phyloP scores from a whole-genome alignment of 441 rosid genomes.

The Pelargonium citronellum region DNA sequence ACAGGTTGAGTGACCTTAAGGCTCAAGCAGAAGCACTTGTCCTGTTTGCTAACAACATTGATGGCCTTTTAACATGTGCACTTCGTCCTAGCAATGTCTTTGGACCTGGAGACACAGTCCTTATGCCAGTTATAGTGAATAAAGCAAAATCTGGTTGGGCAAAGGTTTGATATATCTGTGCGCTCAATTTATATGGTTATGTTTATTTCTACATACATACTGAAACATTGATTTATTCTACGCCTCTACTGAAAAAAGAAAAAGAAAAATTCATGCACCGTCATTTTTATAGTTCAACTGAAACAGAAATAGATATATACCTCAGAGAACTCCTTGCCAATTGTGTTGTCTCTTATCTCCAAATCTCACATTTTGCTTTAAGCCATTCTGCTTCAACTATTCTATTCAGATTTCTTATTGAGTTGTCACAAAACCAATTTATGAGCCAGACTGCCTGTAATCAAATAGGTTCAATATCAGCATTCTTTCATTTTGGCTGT shows the following conservation, averaged over 20 bases:
- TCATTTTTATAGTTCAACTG: not conserved
- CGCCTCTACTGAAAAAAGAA: not conserved
- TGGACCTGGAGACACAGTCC: conserved; percentile 72
- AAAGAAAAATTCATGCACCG: not conserved
- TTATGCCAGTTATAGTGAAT: conserved; percentile 51
- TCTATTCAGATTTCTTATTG: not conserved
- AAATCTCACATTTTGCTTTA: not conserved
- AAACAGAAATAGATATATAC: not conserved
- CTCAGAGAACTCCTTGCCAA: not conserved
- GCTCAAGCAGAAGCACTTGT: conserved; percentile 89
- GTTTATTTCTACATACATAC: not conserved
- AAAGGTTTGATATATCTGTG: conserved; percentile 44
- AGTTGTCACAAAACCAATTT: not conserved
- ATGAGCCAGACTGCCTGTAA: not conserved
- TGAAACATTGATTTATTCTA: not conserved
- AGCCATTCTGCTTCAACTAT: not conserved
- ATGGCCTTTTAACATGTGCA: conserved; percentile 79
- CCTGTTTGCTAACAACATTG: conserved; percentile 61
- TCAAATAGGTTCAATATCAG: not conserved
- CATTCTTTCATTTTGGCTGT: not conserved
- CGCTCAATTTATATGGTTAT: not conserved
- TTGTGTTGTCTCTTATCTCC: not conserved
- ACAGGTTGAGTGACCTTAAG: conserved; percentile 64
- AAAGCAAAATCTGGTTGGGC: conserved; percentile 74
- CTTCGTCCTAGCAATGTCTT: conserved; percentile 86